Conservation (phyloP, 2,329 filamentous ascomycete genomes). For the Curvularia verruculosa region DNA sequence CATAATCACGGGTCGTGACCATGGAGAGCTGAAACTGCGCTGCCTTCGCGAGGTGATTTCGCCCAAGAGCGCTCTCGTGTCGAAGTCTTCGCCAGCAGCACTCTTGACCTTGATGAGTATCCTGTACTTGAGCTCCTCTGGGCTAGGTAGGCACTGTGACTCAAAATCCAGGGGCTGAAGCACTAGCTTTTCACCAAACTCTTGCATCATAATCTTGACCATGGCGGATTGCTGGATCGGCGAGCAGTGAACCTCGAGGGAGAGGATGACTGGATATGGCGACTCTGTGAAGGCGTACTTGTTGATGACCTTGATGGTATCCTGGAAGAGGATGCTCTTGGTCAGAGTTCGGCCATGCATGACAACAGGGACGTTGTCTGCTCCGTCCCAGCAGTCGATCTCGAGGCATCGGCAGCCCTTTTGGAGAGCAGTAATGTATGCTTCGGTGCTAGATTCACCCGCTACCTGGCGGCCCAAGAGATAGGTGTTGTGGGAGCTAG, state of each 20-base stretch:
- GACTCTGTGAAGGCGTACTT: slow-evolving; percentile 91
- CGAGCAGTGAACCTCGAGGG: slow-evolving; percentile 93
- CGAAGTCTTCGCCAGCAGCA: slow-evolving; percentile 60
- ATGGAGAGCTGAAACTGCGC: slow-evolving; percentile 79
- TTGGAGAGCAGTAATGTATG: slow-evolving; percentile 87
- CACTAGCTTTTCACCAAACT: slow-evolving; percentile 81
- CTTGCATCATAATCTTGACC: slow-evolving; percentile 85
- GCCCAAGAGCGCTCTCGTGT: slow-evolving; percentile 41
- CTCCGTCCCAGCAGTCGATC: slow-evolving; percentile 97
- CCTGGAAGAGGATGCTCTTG: slow-evolving; percentile 83
- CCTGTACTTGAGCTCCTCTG: slow-evolving; percentile 80
- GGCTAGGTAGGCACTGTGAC: slow-evolving; percentile 75
- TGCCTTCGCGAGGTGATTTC: slow-evolving; percentile 51
- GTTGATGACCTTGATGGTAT: slow-evolving; percentile 91
- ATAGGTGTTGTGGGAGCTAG: slow-evolving; percentile 98
- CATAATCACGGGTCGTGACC: slow-evolving; percentile 65
- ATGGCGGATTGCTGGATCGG: slow-evolving; percentile 82
- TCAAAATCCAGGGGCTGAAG: slow-evolving; percentile 74
- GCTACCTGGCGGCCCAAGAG: slow-evolving; percentile 88
- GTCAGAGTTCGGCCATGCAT: slow-evolving; percentile 91
- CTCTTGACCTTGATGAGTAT: slow-evolving; percentile 96
- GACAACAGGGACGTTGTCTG: slow-evolving; percentile 84
- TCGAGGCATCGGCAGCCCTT: slow-evolving; percentile 94
- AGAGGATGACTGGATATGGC: slow-evolving; percentile 90
- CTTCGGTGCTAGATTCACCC: slow-evolving; percentile 90